phyloP scores from a whole-genome alignment of 768 basidiomycete species.

The Podaxis rugospora region DNA sequence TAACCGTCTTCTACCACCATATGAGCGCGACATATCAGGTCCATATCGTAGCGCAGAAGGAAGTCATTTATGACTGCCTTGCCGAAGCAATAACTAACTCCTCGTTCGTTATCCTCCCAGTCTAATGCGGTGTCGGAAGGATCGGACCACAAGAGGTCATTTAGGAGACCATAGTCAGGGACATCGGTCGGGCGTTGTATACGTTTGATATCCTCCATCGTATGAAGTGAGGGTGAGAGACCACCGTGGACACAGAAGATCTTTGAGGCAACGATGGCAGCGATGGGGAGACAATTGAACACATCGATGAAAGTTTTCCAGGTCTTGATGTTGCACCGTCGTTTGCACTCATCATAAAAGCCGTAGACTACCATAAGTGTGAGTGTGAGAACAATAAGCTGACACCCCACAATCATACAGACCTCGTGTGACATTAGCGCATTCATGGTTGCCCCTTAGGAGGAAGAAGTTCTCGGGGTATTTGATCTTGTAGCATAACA shows the following conservation, averaged over 20 bases:
- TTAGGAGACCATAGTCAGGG: slow-evolving; percentile 95
- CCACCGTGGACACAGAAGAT: slow-evolving; percentile 99
- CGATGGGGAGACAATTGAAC: slow-evolving; percentile 98
- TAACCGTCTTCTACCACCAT: slow-evolving; percentile 99
- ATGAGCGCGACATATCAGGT: slow-evolving; percentile 98
- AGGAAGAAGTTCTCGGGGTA: slow-evolving; percentile 99
- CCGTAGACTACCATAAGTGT: slow-evolving; percentile 72
- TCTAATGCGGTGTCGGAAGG: slow-evolving; percentile 96
- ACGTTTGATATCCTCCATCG: slow-evolving; percentile 98
- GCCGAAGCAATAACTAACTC: slow-evolving; percentile 98
- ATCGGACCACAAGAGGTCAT: slow-evolving; percentile 97
- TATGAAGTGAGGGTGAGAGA: slow-evolving; percentile 84
- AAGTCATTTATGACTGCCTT: slow-evolving; percentile 97
- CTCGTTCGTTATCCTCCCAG: slow-evolving; percentile 99
- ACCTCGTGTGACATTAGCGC: slow-evolving; percentile 99
- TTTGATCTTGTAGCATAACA: slow-evolving; percentile 99
- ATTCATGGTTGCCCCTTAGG: slow-evolving; percentile 96
- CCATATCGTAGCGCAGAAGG: slow-evolving; percentile 94
- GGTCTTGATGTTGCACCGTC: slow-evolving; percentile 98
- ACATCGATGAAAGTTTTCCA: slow-evolving; percentile 99
- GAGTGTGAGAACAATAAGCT: slow-evolving; percentile 13
- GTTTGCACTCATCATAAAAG: slow-evolving; percentile 99
- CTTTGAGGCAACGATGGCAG: slow-evolving; percentile 97
- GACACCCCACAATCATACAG: slow-evolving; percentile 24
- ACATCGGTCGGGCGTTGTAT: slow-evolving; percentile 98